Base-by-base conservation (phyloP, 78 protist species). In the Monosiga brevicollis region DNA sequence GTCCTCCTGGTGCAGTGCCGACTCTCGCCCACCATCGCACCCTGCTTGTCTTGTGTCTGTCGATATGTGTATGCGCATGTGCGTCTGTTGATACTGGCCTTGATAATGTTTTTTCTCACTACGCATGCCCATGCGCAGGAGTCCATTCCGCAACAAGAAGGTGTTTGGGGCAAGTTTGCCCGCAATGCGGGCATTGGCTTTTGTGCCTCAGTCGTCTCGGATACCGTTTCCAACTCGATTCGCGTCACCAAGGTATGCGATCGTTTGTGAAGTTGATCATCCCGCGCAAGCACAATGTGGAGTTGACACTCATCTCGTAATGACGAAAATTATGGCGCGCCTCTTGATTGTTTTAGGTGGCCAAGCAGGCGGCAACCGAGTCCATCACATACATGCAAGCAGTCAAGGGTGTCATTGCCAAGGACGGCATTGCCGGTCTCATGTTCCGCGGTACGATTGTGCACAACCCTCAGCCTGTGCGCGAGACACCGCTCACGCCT, bases 181-280 rank as follows among this genome's bases (percentile, higher is more conserved):
- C 78, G 94, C 34, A 85, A 87, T n/a, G 95, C 95, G 23, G 24
- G 72, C 75, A 88, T 92, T 20, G 93, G 95, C 24, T 91, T 93
- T 78, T 75, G 84, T 43, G 11, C 92, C 34, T 78, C 89, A 0
- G 93, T 75, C 32, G 93, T 93, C 25, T 91, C 94, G 2, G 96
- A 93, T 86, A 89, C 93, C 2, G 0, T 6, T 81, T 87, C 91
- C 49, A 93, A 93, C 88, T 87, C 91, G 1, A 71, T 93, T 42
- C 91, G 96, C 22, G 96, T 93, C 32, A 25, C 91, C 80, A 93
- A 93, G 84, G 62, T n/a, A n/a, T n/a, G n/a, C n/a, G n/a, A n/a
- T n/a, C n/a, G n/a, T n/a, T n/a, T n/a, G n/a, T n/a, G n/a, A n/a
- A n/a, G n/a, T n/a, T n/a, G n/a, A n/a, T n/a, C n/a, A n/a, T n/a